Evolutionary conservation across 176 grass and related monocot genomes (phyloP).

Genomic region (Canna indica): DNA sequence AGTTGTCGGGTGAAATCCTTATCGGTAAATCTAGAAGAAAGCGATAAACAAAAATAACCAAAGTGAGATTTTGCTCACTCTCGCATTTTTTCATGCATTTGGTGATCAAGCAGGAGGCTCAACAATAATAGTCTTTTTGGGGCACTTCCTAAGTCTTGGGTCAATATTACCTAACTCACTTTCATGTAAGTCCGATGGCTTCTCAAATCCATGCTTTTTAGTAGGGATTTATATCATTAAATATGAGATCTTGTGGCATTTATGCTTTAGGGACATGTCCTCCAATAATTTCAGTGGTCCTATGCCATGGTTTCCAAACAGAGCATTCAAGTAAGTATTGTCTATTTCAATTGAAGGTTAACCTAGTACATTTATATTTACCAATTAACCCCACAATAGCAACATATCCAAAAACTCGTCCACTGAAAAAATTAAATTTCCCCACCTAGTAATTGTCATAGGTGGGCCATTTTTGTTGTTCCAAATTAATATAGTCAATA

Average conservation of each 20-base stretch:
- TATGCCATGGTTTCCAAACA: constrained; percentile 44
- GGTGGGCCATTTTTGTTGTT: no score
- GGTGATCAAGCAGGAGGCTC: no score
- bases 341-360: background rate
- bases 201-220: background rate
- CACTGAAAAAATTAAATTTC: no score
- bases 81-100: no score
- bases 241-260: background rate
- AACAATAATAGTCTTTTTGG: constrained; percentile 15
- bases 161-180: background rate
- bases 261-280: no score
- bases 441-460: no score
- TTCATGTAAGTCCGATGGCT: constrained; percentile 7
- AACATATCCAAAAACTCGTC: background rate
- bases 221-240: background rate
- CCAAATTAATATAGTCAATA: no score
- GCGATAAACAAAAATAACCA: background rate
- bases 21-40: background rate
- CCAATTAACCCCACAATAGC: no score
- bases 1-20: constrained; percentile 1
- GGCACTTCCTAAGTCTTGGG: background rate
- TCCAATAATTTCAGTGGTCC: constrained; percentile 26
- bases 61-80: background rate
- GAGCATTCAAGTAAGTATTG: constrained; percentile 64
- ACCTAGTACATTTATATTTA: no score